Evolutionary conservation across 345 rosid species (phyloP), one percentile per base, ranked within the genome.

Genomic region (Durio zibethinus): DNA sequence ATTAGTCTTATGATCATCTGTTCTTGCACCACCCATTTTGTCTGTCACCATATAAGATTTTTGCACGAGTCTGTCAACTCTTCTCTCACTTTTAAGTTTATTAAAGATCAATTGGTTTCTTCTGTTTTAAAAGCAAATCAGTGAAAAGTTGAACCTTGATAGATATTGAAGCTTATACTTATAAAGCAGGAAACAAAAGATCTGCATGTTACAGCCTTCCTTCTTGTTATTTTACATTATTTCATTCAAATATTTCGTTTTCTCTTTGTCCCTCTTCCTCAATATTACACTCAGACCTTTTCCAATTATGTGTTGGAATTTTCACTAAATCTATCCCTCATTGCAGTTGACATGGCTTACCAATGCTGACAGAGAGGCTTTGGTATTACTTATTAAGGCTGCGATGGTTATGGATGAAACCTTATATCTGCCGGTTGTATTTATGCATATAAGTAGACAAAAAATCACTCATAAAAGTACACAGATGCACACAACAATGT

Each of bases 391-490:
- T 68, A 86, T 91, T 69, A 90, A 89, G 89, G 97, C 99, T 82
- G 98, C 97, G 72, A 84, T 80, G 84, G 40, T 91, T 56, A 83
- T 93, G 74, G 97, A 95, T 73, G 96, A 95, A 59, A 91, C 91
- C 69, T 95, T 93, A 75, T 82, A 87, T 81, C 84, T 82, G 79
- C 99, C 93, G 99, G 99, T 90, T 72, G 71, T 59, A 63, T 70
- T 52, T 68, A 42, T 66, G 54, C 78, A 75, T 71, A 35, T 57
- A 18, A 36, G 20, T 59, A 61, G 12, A 29, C 29, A 70, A 18
- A 29, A 33, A 21, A 31, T 52, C 8, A 38, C 56, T 38, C 35
- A 36, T 54, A 23, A 54, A 52, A 36, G 52, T 52, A 40, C 54
- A 66, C 54, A 40, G 33, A 53, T 60, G 40, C 23, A 14, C 65